phyloP scores from a whole-genome alignment of 352 stramenopile genomes.

The Pythium dissotocum region DNA sequence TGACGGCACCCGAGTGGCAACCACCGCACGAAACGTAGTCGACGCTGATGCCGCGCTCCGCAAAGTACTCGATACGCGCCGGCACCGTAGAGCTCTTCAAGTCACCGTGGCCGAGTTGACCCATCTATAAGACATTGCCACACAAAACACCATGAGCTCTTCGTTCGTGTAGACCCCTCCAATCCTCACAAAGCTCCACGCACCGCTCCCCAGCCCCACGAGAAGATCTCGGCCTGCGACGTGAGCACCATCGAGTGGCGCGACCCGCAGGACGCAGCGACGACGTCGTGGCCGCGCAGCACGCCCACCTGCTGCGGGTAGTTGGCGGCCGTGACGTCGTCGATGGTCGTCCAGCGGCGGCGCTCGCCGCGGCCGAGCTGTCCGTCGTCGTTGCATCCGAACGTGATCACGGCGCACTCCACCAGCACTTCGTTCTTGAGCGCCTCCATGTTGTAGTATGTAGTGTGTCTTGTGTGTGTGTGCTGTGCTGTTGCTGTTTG shows the following conservation, averaged over 20 bases:
- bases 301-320: conserved; percentile 61
- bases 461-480: background rate
- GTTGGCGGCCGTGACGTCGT: conserved; percentile 78
- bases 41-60: conserved; percentile 44
- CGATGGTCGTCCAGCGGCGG: conserved; percentile 53
- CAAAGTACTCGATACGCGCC: conserved; percentile 66
- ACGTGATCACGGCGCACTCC: conserved; percentile 54
- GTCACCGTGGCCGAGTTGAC: conserved; percentile 73
- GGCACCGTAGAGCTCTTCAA: conserved; percentile 72
- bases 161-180: background rate
- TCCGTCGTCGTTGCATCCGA: conserved; percentile 85
- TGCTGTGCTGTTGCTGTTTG: background rate
- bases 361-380: conserved; percentile 74
- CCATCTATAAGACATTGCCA: conserved; percentile 47
- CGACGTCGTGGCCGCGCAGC: conserved; percentile 51
- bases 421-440: conserved; percentile 22
- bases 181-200: conserved; percentile 18
- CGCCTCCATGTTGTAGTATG: conserved; percentile 1
- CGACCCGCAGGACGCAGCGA: conserved; percentile 77
- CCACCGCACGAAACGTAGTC: conserved; percentile 80
- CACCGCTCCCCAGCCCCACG: conserved; percentile 81
- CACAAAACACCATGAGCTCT: background rate
- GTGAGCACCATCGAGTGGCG: conserved; percentile 83
- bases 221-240: conserved; percentile 56
- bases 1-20: conserved; percentile 79